Base-by-base conservation (phyloP, 2,329 filamentous ascomycete genomes). In the Chalaropsis thielavioides region DNA sequence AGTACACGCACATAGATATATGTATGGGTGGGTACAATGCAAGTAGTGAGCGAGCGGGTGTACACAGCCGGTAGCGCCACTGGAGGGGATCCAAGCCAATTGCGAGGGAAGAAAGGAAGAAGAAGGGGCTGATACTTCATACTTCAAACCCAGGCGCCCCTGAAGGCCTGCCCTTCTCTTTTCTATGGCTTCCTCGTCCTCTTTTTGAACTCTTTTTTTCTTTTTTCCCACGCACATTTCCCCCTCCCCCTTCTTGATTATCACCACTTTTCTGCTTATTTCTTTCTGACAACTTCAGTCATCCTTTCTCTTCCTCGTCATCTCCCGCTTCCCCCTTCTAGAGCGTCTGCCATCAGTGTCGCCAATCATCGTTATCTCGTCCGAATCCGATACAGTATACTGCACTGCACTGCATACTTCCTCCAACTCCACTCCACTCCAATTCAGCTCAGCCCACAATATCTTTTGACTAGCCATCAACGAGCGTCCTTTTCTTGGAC, bases 251-350 rank as follows among this genome's bases (percentile, higher is more conserved):
- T 58, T 58, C 54, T 58, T 58, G 54, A 58, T 35, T 58, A 58
- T 58, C 54, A 58, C 24, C 54, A 58, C 54, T 58, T 58, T 58
- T 58, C 54, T 58, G 31, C 54, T 58, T 38, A 58, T 58, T 58
- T 58, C 6, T 38, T 58, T 38, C 27, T 38, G 31, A 51, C 46
- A 17, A 27, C 15, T 15, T 51, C 19, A 22, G 22, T 51, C 46
- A 51, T 51, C 46, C 22, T 51, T 51, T 51, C 22, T 51, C 24
- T 51, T 27, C 6, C 24, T 22, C 5, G 54, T 13, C 27, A 1
- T 35, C 54, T 58, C 13, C 27, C 38, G 7, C n/a, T 10, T 38
- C 17, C 3, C 27, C 31, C 3, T 58, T 15, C 11, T 58, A 35
- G 17, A 19, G 27, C 38, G 43, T 60, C 40, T 35, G 31, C 31